phyloP scores from a whole-genome alignment of 108 stramenopile species.

The Nitzschia inconspicua region DNA sequence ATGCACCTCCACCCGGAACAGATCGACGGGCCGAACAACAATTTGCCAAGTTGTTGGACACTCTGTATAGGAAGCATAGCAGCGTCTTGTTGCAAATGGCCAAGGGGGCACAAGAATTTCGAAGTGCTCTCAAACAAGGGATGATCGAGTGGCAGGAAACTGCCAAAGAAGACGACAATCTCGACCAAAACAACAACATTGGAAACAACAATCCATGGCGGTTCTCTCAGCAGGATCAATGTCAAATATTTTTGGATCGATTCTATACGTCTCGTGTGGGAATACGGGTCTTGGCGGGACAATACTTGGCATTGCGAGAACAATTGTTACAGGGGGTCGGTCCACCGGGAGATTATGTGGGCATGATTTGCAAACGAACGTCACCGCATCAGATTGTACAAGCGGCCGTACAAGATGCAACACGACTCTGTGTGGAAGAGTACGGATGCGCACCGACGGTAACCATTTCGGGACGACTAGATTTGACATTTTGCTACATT shows the following conservation, averaged over 20 bases:
- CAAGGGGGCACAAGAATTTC: slow-evolving; percentile 66
- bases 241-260: slow-evolving; percentile 81
- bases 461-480: slow-evolving; percentile 59
- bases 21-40: slow-evolving; percentile 46
- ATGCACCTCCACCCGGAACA: slow-evolving; percentile 23
- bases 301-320: slow-evolving; percentile 60
- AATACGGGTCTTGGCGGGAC: slow-evolving; percentile 90
- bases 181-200: slow-evolving; percentile 23
- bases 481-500: slow-evolving; percentile 81
- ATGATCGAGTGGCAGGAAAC: neutral
- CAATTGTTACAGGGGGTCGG: slow-evolving; percentile 18
- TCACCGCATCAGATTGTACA: slow-evolving; percentile 65
- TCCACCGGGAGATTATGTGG: slow-evolving; percentile 44
- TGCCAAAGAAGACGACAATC: slow-evolving; percentile 18
- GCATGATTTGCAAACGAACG: slow-evolving; percentile 49
- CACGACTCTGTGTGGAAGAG: slow-evolving; percentile 61
- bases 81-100: slow-evolving; percentile 84
- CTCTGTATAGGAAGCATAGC: slow-evolving; percentile 69
- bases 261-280: slow-evolving; percentile 86
- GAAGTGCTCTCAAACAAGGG: neutral
- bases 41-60: slow-evolving; percentile 56
- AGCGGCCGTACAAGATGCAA: slow-evolving; percentile 74
- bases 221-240: slow-evolving; percentile 35
- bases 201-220: neutral
- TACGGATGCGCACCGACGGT: slow-evolving; percentile 83